These are phyloP conservation scores for Cubamyces lactineus DNA, from an alignment of 768 basidiomycete genomes.

Conservation along the genomic window DNA sequence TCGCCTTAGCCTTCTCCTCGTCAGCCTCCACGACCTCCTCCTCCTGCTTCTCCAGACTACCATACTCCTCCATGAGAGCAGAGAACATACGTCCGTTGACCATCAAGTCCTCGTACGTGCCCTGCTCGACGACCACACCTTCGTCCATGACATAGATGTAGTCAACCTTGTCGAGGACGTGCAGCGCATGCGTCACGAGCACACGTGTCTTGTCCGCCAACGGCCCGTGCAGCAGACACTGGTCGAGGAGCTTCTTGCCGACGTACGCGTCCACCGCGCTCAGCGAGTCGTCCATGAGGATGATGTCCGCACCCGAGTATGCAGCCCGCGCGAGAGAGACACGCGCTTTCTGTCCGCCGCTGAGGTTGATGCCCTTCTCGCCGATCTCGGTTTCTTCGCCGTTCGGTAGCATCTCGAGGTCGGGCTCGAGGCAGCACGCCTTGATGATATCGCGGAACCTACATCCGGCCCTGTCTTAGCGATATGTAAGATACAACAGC, in stretches of 20 bases:
- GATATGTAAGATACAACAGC: neutral
- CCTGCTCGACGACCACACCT: conserved; percentile 55
- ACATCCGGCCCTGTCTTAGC: neutral
- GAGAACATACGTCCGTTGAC: conserved; percentile 38
- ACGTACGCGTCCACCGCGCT: conserved; percentile 81
- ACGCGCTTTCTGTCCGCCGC: conserved; percentile 60
- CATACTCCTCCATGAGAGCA: conserved; percentile 44
- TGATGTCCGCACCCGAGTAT: conserved; percentile 72
- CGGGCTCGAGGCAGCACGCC: conserved; percentile 71
- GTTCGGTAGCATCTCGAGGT: conserved; percentile 70
- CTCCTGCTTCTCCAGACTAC: conserved; percentile 44
- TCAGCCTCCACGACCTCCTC: conserved; percentile 39
- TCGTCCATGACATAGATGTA: conserved; percentile 70
- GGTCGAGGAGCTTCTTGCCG: conserved; percentile 53
- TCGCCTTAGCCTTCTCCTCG: conserved; percentile 28
- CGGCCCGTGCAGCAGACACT: conserved; percentile 38
- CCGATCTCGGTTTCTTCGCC: conserved; percentile 75
- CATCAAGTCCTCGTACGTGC: conserved; percentile 42
- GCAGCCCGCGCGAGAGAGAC: conserved; percentile 77
- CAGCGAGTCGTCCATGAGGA: conserved; percentile 82
- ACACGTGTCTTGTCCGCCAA: conserved; percentile 67
- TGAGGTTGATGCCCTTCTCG: conserved; percentile 75
- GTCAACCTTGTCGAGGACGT: conserved; percentile 85
- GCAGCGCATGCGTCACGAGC: conserved; percentile 88
- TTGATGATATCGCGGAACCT: conserved; percentile 60